Conservation (phyloP, 2,329 filamentous ascomycete species). For the Cladorrhinum sp. region DNA sequence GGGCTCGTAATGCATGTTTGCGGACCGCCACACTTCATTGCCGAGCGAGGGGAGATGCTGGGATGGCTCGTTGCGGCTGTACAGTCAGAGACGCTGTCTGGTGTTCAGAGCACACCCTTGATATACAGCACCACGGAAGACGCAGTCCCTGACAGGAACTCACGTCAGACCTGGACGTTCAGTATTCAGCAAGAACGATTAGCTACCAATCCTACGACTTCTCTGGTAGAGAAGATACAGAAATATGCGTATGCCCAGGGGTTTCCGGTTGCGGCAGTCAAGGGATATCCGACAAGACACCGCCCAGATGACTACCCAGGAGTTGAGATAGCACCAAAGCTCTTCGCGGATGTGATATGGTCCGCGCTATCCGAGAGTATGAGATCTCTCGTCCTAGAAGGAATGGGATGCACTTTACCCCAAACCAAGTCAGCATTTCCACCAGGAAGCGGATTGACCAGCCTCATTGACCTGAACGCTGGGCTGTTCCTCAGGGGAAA, state of each 20-base stretch:
- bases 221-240: neutral
- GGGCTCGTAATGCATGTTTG: neutral
- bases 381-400: neutral
- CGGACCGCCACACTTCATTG: constrained; percentile 2
- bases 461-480: neutral
- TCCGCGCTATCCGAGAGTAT: neutral
- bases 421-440: neutral
- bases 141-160: neutral
- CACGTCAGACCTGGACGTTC: neutral
- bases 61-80: constrained; percentile 5
- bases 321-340: neutral
- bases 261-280: neutral
- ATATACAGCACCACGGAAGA: neutral
- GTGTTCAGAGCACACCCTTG: neutral
- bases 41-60: constrained; percentile 3
- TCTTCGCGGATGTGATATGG: neutral
- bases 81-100: neutral
- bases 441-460: neutral
- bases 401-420: neutral
- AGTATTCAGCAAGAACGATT: neutral
- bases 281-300: neutral
- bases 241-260: neutral
- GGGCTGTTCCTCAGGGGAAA: neutral
- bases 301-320: neutral
- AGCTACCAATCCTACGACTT: neutral